Evolutionary conservation across 2,329 filamentous ascomycete species (phyloP).

Genomic region (Coccinonectria pachysandricola): DNA sequence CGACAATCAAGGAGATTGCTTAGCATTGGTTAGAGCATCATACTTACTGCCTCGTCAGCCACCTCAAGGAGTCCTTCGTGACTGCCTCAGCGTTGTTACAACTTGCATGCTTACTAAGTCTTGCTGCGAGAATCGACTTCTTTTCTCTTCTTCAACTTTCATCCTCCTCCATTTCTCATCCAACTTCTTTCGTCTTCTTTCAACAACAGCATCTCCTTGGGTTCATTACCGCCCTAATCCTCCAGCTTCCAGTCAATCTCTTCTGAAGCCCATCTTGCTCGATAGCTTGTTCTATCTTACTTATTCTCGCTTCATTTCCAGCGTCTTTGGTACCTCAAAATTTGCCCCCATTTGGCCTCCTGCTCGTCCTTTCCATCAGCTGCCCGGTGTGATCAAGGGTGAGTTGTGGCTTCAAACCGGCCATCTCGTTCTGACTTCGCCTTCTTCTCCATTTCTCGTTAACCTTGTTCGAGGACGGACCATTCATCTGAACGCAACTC

Average conservation of each 20-base stretch:
- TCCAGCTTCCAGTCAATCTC: no score
- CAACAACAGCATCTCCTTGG: slow-evolving; percentile 35
- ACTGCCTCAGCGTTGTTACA: neutral
- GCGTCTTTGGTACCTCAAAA: slow-evolving; percentile 38
- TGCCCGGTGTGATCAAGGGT: slow-evolving; percentile 21
- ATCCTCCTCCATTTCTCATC: slow-evolving; percentile 11
- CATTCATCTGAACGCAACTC: no score
- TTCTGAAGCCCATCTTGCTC: slow-evolving; percentile 41
- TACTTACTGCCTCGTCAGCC: no score
- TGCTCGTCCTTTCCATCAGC: slow-evolving; percentile 21
- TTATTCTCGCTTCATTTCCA: slow-evolving; percentile 46
- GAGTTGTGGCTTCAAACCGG: no score
- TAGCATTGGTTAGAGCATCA: no score
- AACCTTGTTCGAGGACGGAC: no score
- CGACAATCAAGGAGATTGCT: no score
- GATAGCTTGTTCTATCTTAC: slow-evolving; percentile 50
- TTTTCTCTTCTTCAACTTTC: slow-evolving; percentile 9
- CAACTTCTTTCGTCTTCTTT: slow-evolving; percentile 17
- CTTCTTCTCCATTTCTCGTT: no score
- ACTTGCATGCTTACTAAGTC: slow-evolving; percentile 2
- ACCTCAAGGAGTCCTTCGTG: slow-evolving; percentile 1
- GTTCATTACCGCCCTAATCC: slow-evolving; percentile 25
- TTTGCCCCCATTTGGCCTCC: slow-evolving; percentile 27
- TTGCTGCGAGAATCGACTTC: no score
- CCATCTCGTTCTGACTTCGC: no score